Base-by-base conservation (phyloP, 345 rosid genomes). In the Eutrema yunnanense region DNA sequence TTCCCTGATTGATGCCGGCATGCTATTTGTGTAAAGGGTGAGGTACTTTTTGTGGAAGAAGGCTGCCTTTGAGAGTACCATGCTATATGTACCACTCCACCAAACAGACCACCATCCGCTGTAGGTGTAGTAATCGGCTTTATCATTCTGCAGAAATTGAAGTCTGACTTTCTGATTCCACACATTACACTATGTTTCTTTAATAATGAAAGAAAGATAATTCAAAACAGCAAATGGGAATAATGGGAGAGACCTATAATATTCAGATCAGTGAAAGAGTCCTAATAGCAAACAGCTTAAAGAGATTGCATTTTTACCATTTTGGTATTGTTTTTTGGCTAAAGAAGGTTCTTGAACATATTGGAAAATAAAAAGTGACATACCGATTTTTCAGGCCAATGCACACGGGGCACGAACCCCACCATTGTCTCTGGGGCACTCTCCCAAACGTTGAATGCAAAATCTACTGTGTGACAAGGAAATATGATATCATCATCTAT, bases 41-140 rank as follows among this genome's bases (percentile, higher is more conserved):
- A 94, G 94, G 71, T 89, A 94, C 73, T 94, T 94, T 73, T 89
- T 91, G 88, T 94, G 96, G 89, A 91, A 89, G 81, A 94, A 94
- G 55, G 98, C 90, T 29, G 97, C 97, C 79, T 94, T 94, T 51
- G 98, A 91, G 79, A 94, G 98, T 42, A 94, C 86, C 95, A 94
- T 88, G 74, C 90, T 94, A 59, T 91, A 94, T 10, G 89, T 88
- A 55, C 98, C 98, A 8, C 92, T 88, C 97, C 98, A 94, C 98
- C 98, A 94, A 62, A 94, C 98, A 70, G 98, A 91, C 97, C 98
- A 94, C 98, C 98, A 94, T 61, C 98, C 98, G 40, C 86, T 85
- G 81, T 94, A 91, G 40, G 52, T 72, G 64, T 89, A 94, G 53
- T 73, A 72, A 51, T 79, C 75, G 5, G 14, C 71, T 60, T 81